phyloP scores from a whole-genome alignment of 2,329 filamentous ascomycete genomes.

The Lecanosticta acicola region DNA sequence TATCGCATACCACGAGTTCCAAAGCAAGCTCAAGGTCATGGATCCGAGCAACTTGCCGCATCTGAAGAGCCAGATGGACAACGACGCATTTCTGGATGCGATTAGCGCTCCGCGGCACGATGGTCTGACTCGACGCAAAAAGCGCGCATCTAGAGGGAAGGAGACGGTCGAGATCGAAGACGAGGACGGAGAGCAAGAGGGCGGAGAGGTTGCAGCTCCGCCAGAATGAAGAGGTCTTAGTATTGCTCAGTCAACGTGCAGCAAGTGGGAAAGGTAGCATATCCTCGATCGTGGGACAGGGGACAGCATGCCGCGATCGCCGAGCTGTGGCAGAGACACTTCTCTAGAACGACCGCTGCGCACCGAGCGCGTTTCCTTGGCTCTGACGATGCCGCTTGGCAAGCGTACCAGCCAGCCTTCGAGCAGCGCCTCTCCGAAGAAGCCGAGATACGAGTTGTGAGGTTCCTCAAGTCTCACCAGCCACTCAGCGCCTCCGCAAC shows the following conservation, averaged over 20 bases:
- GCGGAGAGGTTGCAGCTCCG: no score
- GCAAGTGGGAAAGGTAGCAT: no score
- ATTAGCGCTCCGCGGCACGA: conserved; percentile 51
- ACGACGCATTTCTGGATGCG: conserved; percentile 57
- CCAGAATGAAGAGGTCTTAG: no score
- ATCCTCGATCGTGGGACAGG: no score
- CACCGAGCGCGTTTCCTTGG: not conserved
- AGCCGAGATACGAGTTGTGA: not conserved
- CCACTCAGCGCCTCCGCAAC: conserved; percentile 50
- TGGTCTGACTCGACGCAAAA: conserved; percentile 36
- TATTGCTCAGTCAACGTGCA: no score
- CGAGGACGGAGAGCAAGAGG: conserved; percentile 15
- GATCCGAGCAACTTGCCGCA: conserved; percentile 41
- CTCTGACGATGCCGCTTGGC: not conserved
- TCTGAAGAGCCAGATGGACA: conserved; percentile 51
- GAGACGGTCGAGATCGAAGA: conserved; percentile 24
- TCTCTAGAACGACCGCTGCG: no score
- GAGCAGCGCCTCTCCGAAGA: not conserved
- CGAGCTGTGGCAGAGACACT: no score
- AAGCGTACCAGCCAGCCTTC: not conserved
- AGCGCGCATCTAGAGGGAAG: conserved; percentile 29
- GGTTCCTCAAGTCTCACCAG: no score
- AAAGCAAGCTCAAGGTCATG: conserved; percentile 62
- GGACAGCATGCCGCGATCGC: no score
- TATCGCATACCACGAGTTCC: conserved; percentile 69